These are phyloP conservation scores for Talaromyces sp. DNA, from an alignment of 2,329 filamentous ascomycete genomes.

Conservation along the genomic window DNA sequence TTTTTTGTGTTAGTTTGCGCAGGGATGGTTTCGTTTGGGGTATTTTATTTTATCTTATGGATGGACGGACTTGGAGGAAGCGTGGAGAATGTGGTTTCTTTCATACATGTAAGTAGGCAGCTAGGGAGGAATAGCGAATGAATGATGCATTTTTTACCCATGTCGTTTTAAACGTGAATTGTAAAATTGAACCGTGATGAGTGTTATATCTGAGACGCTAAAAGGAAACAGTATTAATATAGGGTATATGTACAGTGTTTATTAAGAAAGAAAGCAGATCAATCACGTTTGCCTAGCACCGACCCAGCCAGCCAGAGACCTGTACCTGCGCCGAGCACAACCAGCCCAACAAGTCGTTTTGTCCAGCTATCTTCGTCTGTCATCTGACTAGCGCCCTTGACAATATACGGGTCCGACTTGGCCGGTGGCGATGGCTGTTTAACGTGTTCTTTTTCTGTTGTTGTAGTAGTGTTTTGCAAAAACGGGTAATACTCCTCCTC, in stretches of 20 bases:
- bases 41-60: not conserved
- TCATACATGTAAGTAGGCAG: not conserved
- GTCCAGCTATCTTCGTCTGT: constrained; percentile 64
- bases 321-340: constrained; percentile 30
- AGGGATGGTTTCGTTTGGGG: not conserved
- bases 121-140: not conserved
- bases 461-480: constrained; percentile 13
- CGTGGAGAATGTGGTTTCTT: not conserved
- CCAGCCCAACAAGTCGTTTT: constrained; percentile 38
- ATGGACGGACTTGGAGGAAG: not conserved
- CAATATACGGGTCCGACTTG: constrained; percentile 25
- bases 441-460: not conserved
- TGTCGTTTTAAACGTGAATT: not conserved
- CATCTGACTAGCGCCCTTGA: constrained; percentile 50
- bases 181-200: not conserved
- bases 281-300: constrained; percentile 16
- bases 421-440: constrained; percentile 12
- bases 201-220: not conserved
- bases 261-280: not conserved
- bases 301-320: constrained; percentile 34
- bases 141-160: not conserved
- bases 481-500: constrained; percentile 29
- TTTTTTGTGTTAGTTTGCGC: not conserved
- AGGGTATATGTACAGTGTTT: not conserved
- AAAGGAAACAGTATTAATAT: not conserved